These are phyloP conservation scores for Sinapis alba DNA, from an alignment of 441 rosid species.

Conservation along the genomic window DNA sequence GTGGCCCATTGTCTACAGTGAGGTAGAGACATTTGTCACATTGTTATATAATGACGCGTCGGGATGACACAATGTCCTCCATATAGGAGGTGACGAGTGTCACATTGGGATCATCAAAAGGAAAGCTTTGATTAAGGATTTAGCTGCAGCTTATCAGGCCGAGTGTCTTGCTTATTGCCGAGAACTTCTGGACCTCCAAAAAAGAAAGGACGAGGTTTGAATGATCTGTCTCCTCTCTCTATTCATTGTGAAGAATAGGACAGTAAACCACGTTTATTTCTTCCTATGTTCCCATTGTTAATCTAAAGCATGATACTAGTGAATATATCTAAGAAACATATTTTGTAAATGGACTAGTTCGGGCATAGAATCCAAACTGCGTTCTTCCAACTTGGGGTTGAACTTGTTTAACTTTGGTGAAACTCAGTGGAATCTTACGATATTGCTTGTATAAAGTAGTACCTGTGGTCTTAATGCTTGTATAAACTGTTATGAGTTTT, in stretches of 20 bases:
- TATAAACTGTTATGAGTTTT: no score
- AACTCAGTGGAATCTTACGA: not conserved
- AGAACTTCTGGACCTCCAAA: conserved; percentile 81
- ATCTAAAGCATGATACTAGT: not conserved
- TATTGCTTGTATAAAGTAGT: no score
- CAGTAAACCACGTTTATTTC: not conserved
- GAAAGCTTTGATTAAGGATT: conserved; percentile 84
- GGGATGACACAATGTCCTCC: no score
- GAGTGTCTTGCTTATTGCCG: conserved; percentile 83
- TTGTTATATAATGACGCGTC: no score
- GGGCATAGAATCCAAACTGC: not conserved
- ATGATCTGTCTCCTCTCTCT: not conserved
- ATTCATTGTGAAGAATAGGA: not conserved
- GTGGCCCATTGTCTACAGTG: no score
- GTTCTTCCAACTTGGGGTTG: not conserved
- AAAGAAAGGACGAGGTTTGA: conserved; percentile 70
- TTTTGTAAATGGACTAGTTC: not conserved
- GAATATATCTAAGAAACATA: not conserved
- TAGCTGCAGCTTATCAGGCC: conserved; percentile 79
- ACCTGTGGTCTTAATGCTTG: no score
- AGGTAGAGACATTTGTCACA: no score
- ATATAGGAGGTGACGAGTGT: no score
- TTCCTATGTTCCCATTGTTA: not conserved
- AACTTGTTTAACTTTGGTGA: not conserved
- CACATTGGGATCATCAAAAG: conserved; percentile 81